phyloP scores from a whole-genome alignment of 495 filamentous ascomycete species.

The Cenococcum geophilum region DNA sequence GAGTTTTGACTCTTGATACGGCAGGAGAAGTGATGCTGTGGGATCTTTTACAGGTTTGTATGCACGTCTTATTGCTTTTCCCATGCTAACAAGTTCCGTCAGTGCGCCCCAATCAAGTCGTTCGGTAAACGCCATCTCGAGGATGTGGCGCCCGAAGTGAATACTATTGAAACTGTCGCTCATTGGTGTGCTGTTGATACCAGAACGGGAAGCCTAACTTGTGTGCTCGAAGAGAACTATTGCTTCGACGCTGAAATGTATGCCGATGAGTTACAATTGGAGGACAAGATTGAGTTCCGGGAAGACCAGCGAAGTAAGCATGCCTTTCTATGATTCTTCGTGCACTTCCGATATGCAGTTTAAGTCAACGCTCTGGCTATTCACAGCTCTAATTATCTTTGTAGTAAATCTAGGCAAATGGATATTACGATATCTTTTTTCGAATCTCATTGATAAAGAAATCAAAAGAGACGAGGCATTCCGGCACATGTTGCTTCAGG shows the following conservation, averaged over 20 bases:
- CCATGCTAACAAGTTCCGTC: not conserved
- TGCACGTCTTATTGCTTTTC: not conserved
- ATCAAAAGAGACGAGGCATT: slow-evolving; percentile 70
- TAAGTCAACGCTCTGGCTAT: not conserved
- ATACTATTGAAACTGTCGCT: slow-evolving; percentile 79
- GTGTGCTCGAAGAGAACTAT: slow-evolving; percentile 86
- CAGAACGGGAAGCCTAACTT: slow-evolving; percentile 81
- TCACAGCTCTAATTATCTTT: not conserved
- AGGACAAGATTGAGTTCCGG: slow-evolving; percentile 69
- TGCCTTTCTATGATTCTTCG: not conserved
- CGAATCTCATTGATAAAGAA: slow-evolving; percentile 81
- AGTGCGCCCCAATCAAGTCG: slow-evolving; percentile 78
- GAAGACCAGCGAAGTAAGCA: slow-evolving; percentile 90
- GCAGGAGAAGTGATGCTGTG: slow-evolving; percentile 94
- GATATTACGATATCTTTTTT: slow-evolving; percentile 90
- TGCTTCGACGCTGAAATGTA: slow-evolving; percentile 99
- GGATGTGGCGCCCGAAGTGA: slow-evolving; percentile 80
- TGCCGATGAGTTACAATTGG: slow-evolving; percentile 72
- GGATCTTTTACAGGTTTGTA: slow-evolving; percentile 77
- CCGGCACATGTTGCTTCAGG: slow-evolving; percentile 58
- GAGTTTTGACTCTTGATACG: slow-evolving; percentile 87
- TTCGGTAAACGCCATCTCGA: slow-evolving; percentile 93
- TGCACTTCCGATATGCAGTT: not conserved
- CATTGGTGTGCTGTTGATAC: slow-evolving; percentile 96
- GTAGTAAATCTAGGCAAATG: slow-evolving; percentile 95